Conservation (phyloP, 371 early-diverging fungal species). For the Circinella minor region DNA sequence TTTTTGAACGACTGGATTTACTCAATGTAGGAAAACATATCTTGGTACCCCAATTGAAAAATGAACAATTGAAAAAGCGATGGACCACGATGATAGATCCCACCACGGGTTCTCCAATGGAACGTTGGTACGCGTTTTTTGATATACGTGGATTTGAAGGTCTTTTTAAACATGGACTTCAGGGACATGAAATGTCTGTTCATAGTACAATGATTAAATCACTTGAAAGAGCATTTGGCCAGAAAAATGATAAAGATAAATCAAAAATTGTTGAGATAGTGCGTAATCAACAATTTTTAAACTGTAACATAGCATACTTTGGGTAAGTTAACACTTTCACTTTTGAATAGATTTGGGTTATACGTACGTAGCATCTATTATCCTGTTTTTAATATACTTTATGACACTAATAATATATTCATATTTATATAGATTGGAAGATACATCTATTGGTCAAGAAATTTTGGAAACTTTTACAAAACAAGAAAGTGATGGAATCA, state of each 20-base stretch:
- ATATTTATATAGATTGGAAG: constrained; percentile 22
- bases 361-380: too few relatives aligned
- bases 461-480: constrained; percentile 19
- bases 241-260: constrained; percentile 14
- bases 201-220: constrained; percentile 11
- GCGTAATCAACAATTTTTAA: constrained; percentile 19
- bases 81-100: background rate
- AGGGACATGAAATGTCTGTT: constrained; percentile 11
- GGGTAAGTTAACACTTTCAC: constrained; percentile 22
- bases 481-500: constrained; percentile 27
- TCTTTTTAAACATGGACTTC: constrained; percentile 3
- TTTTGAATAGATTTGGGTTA: too few relatives aligned
- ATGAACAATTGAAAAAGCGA: background rate
- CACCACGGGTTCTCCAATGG: background rate
- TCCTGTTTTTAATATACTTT: too few relatives aligned
- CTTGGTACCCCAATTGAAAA: background rate
- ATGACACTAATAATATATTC: too few relatives aligned
- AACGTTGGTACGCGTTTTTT: background rate
- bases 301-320: constrained; percentile 13
- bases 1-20: constrained; percentile 36
- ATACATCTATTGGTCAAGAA: constrained; percentile 18
- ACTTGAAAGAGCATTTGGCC: constrained; percentile 22
- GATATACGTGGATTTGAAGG: too few relatives aligned
- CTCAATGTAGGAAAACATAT: constrained; percentile 1
- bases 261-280: background rate